Evolutionary conservation across 345 rosid genomes (phyloP), one percentile per base, ranked within the genome.

Genomic region (Dovyalis caffra): DNA sequence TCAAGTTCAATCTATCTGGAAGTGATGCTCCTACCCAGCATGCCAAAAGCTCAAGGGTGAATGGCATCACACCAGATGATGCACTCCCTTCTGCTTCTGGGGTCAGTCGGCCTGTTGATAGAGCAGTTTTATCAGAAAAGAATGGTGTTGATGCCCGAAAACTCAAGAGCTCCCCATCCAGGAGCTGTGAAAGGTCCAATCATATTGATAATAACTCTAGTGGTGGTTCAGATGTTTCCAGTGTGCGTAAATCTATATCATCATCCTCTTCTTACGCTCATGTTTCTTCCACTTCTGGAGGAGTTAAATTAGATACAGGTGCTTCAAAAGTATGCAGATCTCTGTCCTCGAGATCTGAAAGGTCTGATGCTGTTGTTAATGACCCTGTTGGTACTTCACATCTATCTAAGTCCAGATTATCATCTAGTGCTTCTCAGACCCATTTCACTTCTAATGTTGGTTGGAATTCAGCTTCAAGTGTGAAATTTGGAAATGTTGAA

Each of bases 1-100:
- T 87, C 79, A 87, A 90, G 67, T 86, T 84, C 72, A 74, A 78
- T 77, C 71, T 82, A 68, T 65, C 88, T 51, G 72, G 74, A 43
- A 56, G 66, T 62, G 61, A 77, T 75, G 45, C 53, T 26, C 65
- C 67, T 64, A 45, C 87, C 7, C 33, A 65, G 33, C 14, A 66
- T 53, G 35, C 63, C 64, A 82, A 77, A 75, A 71, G 70, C 45
- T 72, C 81, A 66, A 78, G 70, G 83, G 69, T 70, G 26, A 80
- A 73, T 47, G 76, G 40, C 33, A 66, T 15, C 70, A 72, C 70
- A 57, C 26, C 74, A 60, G 73, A 85, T 81, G 83, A 83, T 75
- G 78, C 79, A 75, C 66, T 66, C 69, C 79, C 77, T 68, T 45
- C 71, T 72, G 66, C 77, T 73, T 40, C 40, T n/a, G 75, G 80